Percentiles rank a stretch among this genome's conserved stretches.
phyloP scores from a whole-genome alignment of 169 alveolate genomes.

The Cryptosporidium meleagridis region DNA sequence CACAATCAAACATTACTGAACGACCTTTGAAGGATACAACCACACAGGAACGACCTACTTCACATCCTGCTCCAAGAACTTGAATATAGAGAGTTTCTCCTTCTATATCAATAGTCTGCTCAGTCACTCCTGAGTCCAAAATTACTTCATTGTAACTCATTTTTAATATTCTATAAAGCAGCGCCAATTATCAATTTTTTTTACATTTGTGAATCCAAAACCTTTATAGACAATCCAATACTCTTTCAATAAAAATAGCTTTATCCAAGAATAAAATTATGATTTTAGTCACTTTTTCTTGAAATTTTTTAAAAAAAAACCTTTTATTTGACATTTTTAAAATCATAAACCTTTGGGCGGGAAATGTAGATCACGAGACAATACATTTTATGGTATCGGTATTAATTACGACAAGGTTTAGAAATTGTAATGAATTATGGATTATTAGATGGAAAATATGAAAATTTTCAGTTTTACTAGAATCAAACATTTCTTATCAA shows the following conservation, averaged over 20 bases:
- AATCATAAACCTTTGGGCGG: neutral
- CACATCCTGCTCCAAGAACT: slow-evolving; percentile 92
- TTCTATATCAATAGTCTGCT: slow-evolving; percentile 49
- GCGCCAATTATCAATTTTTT: neutral
- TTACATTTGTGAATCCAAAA: neutral
- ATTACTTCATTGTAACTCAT: slow-evolving; percentile 46
- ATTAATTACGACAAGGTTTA: neutral
- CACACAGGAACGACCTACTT: slow-evolving; percentile 96
- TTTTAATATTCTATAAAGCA: neutral
- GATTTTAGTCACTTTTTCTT: neutral
- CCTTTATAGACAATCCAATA: neutral
- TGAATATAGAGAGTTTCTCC: slow-evolving; percentile 64
- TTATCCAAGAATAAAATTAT: neutral
- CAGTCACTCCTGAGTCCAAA: slow-evolving; percentile 39
- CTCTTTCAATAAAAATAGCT: neutral
- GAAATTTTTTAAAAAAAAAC: neutral
- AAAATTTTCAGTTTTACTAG: neutral
- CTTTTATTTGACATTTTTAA: neutral
- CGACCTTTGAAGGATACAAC: slow-evolving; percentile 89
- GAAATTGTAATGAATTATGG: neutral
- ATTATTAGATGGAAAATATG: neutral
- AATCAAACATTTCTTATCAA: neutral
- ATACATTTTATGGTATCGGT: neutral
- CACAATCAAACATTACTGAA: slow-evolving; percentile 98
- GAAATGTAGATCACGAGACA: neutral